Evolutionary conservation across 2,329 filamentous ascomycete species (phyloP), one percentile per base, ranked within the genome.

Genomic region (Zymoseptoria tritici): DNA sequence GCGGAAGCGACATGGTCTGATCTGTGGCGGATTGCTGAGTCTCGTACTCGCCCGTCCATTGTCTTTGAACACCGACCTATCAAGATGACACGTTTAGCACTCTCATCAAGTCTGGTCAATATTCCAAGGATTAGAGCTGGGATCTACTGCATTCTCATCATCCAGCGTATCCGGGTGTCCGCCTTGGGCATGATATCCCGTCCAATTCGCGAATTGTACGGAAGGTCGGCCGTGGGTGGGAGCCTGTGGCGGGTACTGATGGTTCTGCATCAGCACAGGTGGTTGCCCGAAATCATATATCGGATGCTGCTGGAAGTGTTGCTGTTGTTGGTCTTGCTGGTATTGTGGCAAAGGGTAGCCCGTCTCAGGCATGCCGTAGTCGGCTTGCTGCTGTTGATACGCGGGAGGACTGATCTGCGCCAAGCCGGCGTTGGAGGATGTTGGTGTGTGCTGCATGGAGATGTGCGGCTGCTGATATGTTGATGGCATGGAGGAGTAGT

Each of bases 61-160:
- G 36, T 4, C 36, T 46, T 46, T 9, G 36, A 1, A 16, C 13
- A 46, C 36, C 36, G 36, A 46, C n/a, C 36, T 46, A 46, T 2
- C 36, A 46, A 46, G 36, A 46, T 46, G 13, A 46, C 36, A 46
- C 36, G 16, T 46, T 46, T 46, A 46, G 36, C 36, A 46, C 36
- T 46, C 36, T 58, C n/a, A 29, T 13, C n/a, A 46, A 46, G 36
- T n/a, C 36, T 46, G 36, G 13, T 55, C 58, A 52, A 59, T 57
- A 42, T 65, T 61, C 67, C 67, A 69, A 21, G 66, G 60, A 51
- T 65, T 65, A 31, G 63, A 58, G 16, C 64, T 62, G 16, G 70
- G 70, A 57, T 67, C 66, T 65, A 71, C 67, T 55, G 70, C 67
- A 56, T 70, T 70, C 57, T 72, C 70, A 52, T 72, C 69, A 36